Base-by-base conservation (phyloP, 2,329 filamentous ascomycete species). In the Alternaria consortialis region DNA sequence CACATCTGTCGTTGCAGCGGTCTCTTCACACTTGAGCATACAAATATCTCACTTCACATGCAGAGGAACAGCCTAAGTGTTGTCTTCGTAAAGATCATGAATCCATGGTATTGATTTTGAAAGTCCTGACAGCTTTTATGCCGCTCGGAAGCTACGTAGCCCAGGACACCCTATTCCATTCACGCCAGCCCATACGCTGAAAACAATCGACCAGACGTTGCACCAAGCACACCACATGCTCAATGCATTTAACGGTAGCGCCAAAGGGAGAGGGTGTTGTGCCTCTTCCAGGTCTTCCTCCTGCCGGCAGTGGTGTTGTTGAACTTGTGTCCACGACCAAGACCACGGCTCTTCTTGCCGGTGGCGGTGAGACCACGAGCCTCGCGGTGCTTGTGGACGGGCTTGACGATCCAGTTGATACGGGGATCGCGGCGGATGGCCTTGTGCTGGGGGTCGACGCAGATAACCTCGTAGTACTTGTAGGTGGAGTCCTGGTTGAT, bases 401-500 rank as follows among this genome's bases (percentile, higher is more conserved):
- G 91, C 87, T 96, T 96, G 86, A 94, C 93, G 88, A 99, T 99
- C 95, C 95, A 99, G 92, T 97, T 99, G 92, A 99, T 98, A 85
- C 95, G 94, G 80, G 95, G 87, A 84, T 99, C 95, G 81, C 91
- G 92, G 84, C 95, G 95, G 89, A 99, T 99, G 81, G 95, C 95
- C 90, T 98, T 98, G 92, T 99, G 95, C 88, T 96, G 92, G 83
- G 95, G 95, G 87, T 99, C 95, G 82, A 99, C 94, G 81, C 97
- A 92, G 87, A 99, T 98, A 85, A 98, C 90, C 87, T 99, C 95
- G 88, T 89, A 99, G 92, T 99, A 99, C 90, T 99, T 99, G 92
- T 98, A 99, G 85, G 95, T 99, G 66, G 94, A 97, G 88, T 99
- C 95, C 89, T 98, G 93, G 92, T 99, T 99, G 88, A 99, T 93